Conservation (phyloP, 2,329 filamentous ascomycete species). For the Hirsutella minnesotensis region DNA sequence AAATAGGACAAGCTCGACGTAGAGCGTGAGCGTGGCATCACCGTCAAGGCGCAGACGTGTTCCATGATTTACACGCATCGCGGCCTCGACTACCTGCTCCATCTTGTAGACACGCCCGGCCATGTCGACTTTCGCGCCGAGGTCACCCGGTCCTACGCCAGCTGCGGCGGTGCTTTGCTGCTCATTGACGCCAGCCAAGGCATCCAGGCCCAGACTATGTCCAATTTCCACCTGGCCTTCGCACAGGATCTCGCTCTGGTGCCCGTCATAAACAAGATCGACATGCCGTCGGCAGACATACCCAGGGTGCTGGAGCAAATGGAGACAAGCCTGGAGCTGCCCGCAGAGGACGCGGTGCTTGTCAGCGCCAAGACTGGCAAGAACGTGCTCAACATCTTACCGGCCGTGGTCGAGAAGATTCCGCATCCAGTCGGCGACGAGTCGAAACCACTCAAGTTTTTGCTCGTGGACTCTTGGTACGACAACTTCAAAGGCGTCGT, state of each 20-base stretch:
- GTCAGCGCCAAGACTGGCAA: slow-evolving; percentile 91
- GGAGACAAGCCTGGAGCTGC: slow-evolving; percentile 74
- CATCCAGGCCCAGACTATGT: slow-evolving; percentile 93
- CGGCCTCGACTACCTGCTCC: slow-evolving; percentile 80
- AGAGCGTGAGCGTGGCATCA: slow-evolving; percentile 90
- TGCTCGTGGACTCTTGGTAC: slow-evolving; percentile 97
- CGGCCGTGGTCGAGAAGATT: slow-evolving; percentile 74
- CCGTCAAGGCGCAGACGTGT: slow-evolving; percentile 97
- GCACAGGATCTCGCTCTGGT: slow-evolving; percentile 77
- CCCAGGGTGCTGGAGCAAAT: slow-evolving; percentile 78
- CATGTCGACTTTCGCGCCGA: slow-evolving; percentile 97
- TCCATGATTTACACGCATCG: slow-evolving; percentile 90
- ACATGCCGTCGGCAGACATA: slow-evolving; percentile 82
- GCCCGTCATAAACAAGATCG: slow-evolving; percentile 94
- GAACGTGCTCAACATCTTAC: slow-evolving; percentile 74
- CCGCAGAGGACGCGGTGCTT: slow-evolving; percentile 54
- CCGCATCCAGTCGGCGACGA: slow-evolving; percentile 68
- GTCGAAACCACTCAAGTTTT: slow-evolving; percentile 62
- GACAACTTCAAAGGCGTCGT: slow-evolving; percentile 92
- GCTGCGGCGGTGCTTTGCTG: slow-evolving; percentile 82
- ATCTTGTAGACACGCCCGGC: slow-evolving; percentile 91
- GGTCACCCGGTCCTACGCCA: slow-evolving; percentile 90
- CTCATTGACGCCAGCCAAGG: slow-evolving; percentile 95
- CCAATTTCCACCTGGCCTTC: slow-evolving; percentile 97
- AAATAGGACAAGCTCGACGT: slow-evolving; percentile 86